Percentiles rank a stretch among this genome's conserved stretches.
These are phyloP conservation scores for Penicillium flavigenum DNA, from an alignment of 495 filamentous ascomycete species.

Conservation along the genomic window DNA sequence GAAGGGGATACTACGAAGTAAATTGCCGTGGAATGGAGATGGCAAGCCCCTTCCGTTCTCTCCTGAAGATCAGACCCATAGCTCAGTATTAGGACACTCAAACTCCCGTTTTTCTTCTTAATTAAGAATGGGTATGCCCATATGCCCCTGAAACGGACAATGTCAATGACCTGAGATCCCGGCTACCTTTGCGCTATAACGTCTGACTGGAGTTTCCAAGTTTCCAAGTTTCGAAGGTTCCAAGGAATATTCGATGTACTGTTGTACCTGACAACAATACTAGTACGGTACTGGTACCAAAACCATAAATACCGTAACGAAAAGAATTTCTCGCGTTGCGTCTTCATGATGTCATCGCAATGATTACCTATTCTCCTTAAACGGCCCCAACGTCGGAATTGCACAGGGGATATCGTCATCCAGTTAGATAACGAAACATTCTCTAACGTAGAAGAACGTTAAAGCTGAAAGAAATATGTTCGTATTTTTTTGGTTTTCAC, in stretches of 20 bases:
- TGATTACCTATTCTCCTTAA: background rate
- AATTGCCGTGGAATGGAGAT: constrained; percentile 20
- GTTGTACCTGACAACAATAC: background rate
- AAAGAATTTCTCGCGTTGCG: constrained; percentile 6
- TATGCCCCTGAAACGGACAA: background rate
- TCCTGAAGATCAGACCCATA: constrained; percentile 28
- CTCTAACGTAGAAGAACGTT: background rate
- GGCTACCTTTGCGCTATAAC: background rate
- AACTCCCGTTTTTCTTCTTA: background rate
- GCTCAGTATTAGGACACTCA: background rate
- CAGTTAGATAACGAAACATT: background rate
- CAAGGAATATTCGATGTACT: background rate
- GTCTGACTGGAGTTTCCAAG: background rate
- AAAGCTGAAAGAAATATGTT: background rate
- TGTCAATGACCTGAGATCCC: background rate
- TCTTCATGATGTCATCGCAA: constrained; percentile 31
- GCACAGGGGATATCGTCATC: background rate
- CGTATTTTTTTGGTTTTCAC: background rate
- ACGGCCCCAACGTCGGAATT: background rate
- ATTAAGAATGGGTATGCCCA: background rate
- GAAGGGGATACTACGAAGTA: background rate
- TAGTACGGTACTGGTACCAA: background rate
- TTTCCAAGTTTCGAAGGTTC: background rate
- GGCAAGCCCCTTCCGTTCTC: constrained; percentile 20
- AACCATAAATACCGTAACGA: constrained; percentile 2